Evolutionary conservation across 2,329 filamentous ascomycete genomes (phyloP), one percentile per base, ranked within the genome.

Genomic region (Myriosclerotinia scirpicola): DNA sequence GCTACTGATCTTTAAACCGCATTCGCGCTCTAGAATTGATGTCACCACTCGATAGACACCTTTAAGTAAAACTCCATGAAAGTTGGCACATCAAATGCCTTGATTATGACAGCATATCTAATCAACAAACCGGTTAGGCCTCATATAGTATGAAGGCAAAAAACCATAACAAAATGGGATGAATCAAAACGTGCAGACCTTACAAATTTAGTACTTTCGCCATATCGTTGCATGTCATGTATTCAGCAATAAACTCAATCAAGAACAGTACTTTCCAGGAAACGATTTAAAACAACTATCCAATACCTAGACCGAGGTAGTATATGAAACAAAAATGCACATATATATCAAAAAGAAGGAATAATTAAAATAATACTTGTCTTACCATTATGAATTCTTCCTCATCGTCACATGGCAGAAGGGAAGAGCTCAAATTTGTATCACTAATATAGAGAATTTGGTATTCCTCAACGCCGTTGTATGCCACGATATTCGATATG

Each of bases 401-500:
- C 42, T 34, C 14, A 36, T 48, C 9, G 30, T 26, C 56, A 50
- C 30, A 38, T 17, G 38, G 56, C 44, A 60, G n/a, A 60, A 11
- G 30, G 17, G 7, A 34, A 38, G 2, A 40, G 30, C 30, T 59
- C 30, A 65, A 50, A 59, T 65, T 11, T 38, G n/a, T 56, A 50
- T 40, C n/a, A 34, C 36, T 17, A 65, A 52, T n/a, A n/a, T n/a
- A 52, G 5, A 17, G 20, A 34, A 22, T 65, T 11, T 50, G 34
- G 36, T 65, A 59, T 65, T 52, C 54, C 22, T 59, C 42, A 59
- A 58, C 42, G 58, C 53, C 40, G n/a, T 46, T 55, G 11, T 26
- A 50, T 65, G 30, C 30, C 17, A 40, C 17, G 59, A 11, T 50
- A 30, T 42, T 52, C 20, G 20, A 7, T 22, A 52, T 65, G 44